These are phyloP conservation scores for Aspergillus fumigatiaffinis DNA, from an alignment of 2,329 filamentous ascomycete species.

Conservation along the genomic window DNA sequence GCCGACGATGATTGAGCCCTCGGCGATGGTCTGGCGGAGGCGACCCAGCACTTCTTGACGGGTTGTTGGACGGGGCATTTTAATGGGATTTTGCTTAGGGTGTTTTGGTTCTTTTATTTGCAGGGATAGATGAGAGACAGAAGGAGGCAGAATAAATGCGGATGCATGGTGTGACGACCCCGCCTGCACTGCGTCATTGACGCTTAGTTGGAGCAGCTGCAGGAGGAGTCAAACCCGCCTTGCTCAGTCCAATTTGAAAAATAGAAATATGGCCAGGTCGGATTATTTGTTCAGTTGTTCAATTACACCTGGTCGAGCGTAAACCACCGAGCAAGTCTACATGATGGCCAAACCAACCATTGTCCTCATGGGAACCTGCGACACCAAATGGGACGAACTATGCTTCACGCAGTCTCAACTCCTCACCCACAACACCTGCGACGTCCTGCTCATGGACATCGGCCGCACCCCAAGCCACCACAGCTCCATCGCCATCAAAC, in stretches of 20 bases:
- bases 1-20: slow-evolving; percentile 61
- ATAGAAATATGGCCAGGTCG: too few relatives aligned
- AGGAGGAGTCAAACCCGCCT: too few relatives aligned
- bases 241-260: too few relatives aligned
- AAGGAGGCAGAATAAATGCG: neutral
- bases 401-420: slow-evolving; percentile 52
- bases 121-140: neutral
- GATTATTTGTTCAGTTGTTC: too few relatives aligned
- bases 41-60: slow-evolving; percentile 53
- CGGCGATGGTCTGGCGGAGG: slow-evolving; percentile 52
- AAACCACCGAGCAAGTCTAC: too few relatives aligned
- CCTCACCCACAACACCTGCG: slow-evolving; percentile 22
- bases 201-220: too few relatives aligned
- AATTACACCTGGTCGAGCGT: too few relatives aligned
- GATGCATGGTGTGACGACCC: too few relatives aligned
- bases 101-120: neutral
- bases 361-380: slow-evolving; percentile 59
- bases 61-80: slow-evolving; percentile 56
- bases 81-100: slow-evolving; percentile 4
- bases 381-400: slow-evolving; percentile 61
- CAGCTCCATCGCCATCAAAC: slow-evolving; percentile 47
- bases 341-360: slow-evolving; percentile 37
- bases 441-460: slow-evolving; percentile 53
- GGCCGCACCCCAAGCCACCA: slow-evolving; percentile 46
- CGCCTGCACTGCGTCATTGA: too few relatives aligned